Conservation (phyloP, 345 rosid genomes). For the Sonneratia caseolaris region DNA sequence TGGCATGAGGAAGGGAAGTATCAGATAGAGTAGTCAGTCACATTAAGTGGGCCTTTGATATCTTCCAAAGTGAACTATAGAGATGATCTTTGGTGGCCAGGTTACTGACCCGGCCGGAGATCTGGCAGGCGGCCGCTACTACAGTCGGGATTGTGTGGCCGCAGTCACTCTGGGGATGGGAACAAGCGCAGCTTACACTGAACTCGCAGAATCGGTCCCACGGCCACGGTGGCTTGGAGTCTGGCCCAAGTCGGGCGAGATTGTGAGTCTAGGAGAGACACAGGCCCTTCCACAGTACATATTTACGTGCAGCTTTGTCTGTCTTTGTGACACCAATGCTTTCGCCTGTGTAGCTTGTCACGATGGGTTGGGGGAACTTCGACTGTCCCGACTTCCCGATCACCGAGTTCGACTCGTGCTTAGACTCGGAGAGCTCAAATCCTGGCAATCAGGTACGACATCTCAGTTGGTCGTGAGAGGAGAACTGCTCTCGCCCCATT, state of each 20-base stretch:
- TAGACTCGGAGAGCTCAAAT: slow-evolving; percentile 44
- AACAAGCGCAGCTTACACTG: slow-evolving; percentile 48
- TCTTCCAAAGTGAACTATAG: not conserved
- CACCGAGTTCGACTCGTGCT: slow-evolving; percentile 41
- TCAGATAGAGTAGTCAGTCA: too few relatives aligned
- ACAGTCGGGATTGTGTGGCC: slow-evolving; percentile 40
- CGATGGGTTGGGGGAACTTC: slow-evolving; percentile 59
- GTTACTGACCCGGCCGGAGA: slow-evolving; percentile 44
- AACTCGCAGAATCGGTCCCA: slow-evolving; percentile 30
- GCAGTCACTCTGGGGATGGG: slow-evolving; percentile 47
- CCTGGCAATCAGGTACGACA: slow-evolving; percentile 33
- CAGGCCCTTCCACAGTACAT: not conserved
- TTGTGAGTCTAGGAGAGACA: slow-evolving; percentile 23
- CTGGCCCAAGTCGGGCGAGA: slow-evolving; percentile 28
- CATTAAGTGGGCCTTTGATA: too few relatives aligned
- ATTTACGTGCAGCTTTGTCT: not conserved
- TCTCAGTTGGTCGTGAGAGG: not conserved
- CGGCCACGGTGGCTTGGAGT: slow-evolving; percentile 23
- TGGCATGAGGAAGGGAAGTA: not conserved
- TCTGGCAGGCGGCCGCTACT: slow-evolving; percentile 56
- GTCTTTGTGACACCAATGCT: not conserved
- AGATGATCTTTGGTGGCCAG: slow-evolving; percentile 18
- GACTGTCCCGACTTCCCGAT: slow-evolving; percentile 38
- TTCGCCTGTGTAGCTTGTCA: slow-evolving; percentile 32
- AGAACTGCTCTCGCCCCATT: too few relatives aligned